Base-by-base conservation (phyloP, 2,329 filamentous ascomycete genomes). In the Nectriaceae sp. region DNA sequence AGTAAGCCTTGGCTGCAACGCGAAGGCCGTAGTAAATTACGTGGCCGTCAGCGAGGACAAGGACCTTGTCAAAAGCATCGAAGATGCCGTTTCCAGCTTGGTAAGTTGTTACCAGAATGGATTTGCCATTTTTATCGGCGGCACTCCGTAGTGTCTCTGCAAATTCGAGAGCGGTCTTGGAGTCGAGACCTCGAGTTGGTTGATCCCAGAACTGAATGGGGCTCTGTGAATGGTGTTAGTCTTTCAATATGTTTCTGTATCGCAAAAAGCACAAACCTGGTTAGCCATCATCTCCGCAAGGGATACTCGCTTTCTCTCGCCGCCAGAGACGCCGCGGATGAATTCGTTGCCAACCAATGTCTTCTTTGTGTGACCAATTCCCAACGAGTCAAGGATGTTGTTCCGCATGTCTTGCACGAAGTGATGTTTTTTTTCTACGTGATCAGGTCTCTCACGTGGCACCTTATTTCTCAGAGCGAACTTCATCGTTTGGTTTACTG, bases 201-300 rank as follows among this genome's bases (percentile, higher is more conserved):
- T 89, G 88, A 58, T 89, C 86, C 83, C 84, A 88, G 57, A 80
- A 85, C 10, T 85, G 78, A 3, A 88, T 76, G 0, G 75, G 75
- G 78, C 50, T 42, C 50, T 57, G 8, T 18, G 16, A 10, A 39
- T 18, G 18, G 16, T 52, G 33, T 20, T 11, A 39, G 11, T 18
- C 8, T 21, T 21, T 6, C 33, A n/a, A 5, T n/a, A 15, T 22
- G 29, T 11, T 33, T 43, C 21, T 11, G 18, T 8, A 11, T 5
- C 19, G 20, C 4, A 29, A 15, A 11, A 39, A 6, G 43, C 18
- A 44, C 50, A 4, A 75, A 76, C 52, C 66, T 64, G 52, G 58
- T 45, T 65, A 3, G 69, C 72, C 20, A 84, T 76, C 4, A 83
- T 84, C 64, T 89, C 86, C 2, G 84, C 85, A 50, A 89, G 84